Base-by-base conservation (phyloP, 2,329 filamentous ascomycete species). In the Parasarocladium wereldwijsianum region DNA sequence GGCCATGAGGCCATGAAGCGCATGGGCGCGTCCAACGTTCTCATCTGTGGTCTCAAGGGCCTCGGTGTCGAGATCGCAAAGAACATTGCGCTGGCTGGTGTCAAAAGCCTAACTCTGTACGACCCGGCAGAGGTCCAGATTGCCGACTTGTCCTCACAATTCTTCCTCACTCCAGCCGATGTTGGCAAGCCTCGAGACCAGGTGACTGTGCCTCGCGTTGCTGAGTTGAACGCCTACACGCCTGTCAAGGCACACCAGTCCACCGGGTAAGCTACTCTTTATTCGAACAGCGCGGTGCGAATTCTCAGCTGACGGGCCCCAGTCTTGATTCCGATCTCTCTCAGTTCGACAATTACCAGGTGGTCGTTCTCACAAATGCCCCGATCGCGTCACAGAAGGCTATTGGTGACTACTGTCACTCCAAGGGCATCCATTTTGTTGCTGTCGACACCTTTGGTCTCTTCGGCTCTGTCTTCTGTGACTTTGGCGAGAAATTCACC, bases 11-110 rank as follows among this genome's bases (percentile, higher is more conserved):
- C 90, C 41, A 98, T 98, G 90, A 96, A 93, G 68, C 85, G 90
- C 47, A 98, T 98, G 90, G 74, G 86, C 47, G 82, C 85, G 37
- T 96, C 90, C 32, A 92, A 96, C 50, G 72, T 98, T 36, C 79
- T 98, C 31, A 68, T 98, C 33, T 80, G 87, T 38, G 90, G 90
- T 39, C 64, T 96, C 42, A 87, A 90, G 54, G 90, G 90, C 30
- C 70, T 98, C 23, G 90, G 90, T 62, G 87, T 94, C 33, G 90
- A 98, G 59, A 90, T 98, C 45, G 87, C 90, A 48, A 98, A 98
- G 70, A 98, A 98, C 49, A 84, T 98, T 47, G 90, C 90, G 36
- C 76, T 98, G 43, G 90, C 90, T 44, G 90, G 90, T 52, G 90
- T 98, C 58, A 98, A 98, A 68, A 94, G 86, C 49, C 62, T 98